These are phyloP conservation scores for Dinochytrium kinnereticum DNA, from an alignment of 371 early-diverging fungal species.

Conservation along the genomic window DNA sequence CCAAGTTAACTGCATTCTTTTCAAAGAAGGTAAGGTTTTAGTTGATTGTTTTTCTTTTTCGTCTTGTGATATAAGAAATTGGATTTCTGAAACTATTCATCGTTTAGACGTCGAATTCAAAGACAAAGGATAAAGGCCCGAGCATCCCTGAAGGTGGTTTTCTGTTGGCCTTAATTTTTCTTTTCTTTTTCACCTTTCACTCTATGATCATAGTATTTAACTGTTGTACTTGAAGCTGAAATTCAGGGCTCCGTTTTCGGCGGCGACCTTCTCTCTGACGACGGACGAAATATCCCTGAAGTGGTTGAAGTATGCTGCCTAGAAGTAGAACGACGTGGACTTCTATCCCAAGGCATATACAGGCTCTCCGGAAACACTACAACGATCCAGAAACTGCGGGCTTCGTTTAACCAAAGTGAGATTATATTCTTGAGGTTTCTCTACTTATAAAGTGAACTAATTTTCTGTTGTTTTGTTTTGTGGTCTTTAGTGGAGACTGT, in stretches of 20 bases:
- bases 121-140: constrained; percentile 37
- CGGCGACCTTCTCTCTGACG: constrained; percentile 51
- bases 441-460: background rate
- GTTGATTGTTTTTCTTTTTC: background rate
- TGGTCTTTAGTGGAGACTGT: constrained; percentile 37
- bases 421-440: background rate
- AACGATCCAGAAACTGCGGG: constrained; percentile 69
- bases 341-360: constrained; percentile 78
- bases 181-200: background rate
- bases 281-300: constrained; percentile 60
- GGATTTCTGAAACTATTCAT: background rate
- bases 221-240: constrained; percentile 3
- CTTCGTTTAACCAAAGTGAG: constrained; percentile 64
- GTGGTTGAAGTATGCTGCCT: constrained; percentile 69
- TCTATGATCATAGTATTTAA: constrained; percentile 1
- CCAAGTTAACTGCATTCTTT: constrained; percentile 50
- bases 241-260: constrained; percentile 70
- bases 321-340: constrained; percentile 71
- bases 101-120: constrained; percentile 4
- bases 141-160: constrained; percentile 15
- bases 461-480: too few species aligned
- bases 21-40: constrained; percentile 40
- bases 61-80: background rate
- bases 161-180: background rate
- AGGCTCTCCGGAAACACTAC: constrained; percentile 80